Evolutionary conservation across 345 rosid species (phyloP), one percentile per base, ranked within the genome.

Genomic region (Citrus hindsii): DNA sequence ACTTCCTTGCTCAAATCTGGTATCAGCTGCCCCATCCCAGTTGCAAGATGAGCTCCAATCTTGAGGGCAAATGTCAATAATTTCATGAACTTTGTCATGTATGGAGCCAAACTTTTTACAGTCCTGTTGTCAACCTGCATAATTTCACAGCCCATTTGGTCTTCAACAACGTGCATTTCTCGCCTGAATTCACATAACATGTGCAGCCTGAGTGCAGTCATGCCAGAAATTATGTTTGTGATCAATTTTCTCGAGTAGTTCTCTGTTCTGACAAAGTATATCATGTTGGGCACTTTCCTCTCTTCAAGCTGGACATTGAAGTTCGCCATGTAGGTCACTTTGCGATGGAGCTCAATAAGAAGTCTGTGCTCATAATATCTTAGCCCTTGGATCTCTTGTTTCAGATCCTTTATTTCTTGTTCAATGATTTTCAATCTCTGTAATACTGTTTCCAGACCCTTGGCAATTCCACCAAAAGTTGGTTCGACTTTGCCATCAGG

Each of bases 361-460:
- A 96, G 93, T 48, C 92, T 87, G 85, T 94, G 97, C 79, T 96
- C 97, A 51, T 91, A 92, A 82, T 92, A 92, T 82, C 95, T 89
- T 77, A 96, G 81, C 62, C 99, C 98, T 82, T 96, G 99, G 79
- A 94, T 94, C 90, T 96, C 98, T 76, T 92, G 97, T 86, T 94
- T 96, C 84, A 96, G 46, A 81, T 96, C 99, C 78, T 93, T 86
- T 84, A 96, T 92, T 86, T 94, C 99, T 80, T 94, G 97, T 82
- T 92, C 99, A 37, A 96, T 92, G 78, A 96, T 91, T 91, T 88
- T 94, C 80, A 94, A 83, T 79, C 97, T 88, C 85, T 92, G 93
- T 85, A 94, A 84, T 35, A 96, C 95, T 75, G 86, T 89, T 82
- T 96, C 97, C 56, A 94, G 90, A 2, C 98, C 99, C 82, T 87